Conservation (phyloP, 768 basidiomycete genomes). For the Amyloporia xantha region DNA sequence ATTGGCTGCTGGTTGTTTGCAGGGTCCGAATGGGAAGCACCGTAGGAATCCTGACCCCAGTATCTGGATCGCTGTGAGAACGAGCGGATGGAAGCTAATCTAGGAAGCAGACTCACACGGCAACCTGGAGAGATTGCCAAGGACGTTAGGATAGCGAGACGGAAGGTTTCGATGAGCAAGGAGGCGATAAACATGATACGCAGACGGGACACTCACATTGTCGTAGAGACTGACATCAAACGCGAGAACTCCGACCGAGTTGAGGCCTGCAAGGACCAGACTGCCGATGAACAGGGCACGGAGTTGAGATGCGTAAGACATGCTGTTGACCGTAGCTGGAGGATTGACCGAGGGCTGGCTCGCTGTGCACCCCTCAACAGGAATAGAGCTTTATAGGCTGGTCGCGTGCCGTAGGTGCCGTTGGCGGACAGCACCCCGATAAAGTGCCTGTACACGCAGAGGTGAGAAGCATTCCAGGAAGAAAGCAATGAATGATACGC, state of each 20-base stretch:
- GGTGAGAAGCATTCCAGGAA: constrained; percentile 2
- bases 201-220: constrained; percentile 39
- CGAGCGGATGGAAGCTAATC: no score
- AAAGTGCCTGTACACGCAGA: background rate
- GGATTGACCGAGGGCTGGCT: constrained; percentile 5
- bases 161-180: constrained; percentile 1
- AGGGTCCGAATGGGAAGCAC: constrained; percentile 44
- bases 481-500: background rate
- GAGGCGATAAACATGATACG: background rate
- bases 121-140: constrained; percentile 34
- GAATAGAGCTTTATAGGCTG: constrained; percentile 7
- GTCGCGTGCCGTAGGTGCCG: background rate
- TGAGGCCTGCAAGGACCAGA: constrained; percentile 10
- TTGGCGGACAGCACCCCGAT: background rate
- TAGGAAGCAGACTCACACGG: constrained; percentile 35
- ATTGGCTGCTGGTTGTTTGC: constrained; percentile 56
- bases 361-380: background rate
- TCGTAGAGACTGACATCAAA: constrained; percentile 56
- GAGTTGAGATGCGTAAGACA: constrained; percentile 6
- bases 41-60: constrained; percentile 75
- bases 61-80: constrained; percentile 34
- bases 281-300: constrained; percentile 10
- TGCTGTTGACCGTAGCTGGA: constrained; percentile 7
- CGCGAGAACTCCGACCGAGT: constrained; percentile 24
- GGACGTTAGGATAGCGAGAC: background rate